phyloP scores from a whole-genome alignment of 139 green algal genomes.

The Asterochloris sp. region DNA sequence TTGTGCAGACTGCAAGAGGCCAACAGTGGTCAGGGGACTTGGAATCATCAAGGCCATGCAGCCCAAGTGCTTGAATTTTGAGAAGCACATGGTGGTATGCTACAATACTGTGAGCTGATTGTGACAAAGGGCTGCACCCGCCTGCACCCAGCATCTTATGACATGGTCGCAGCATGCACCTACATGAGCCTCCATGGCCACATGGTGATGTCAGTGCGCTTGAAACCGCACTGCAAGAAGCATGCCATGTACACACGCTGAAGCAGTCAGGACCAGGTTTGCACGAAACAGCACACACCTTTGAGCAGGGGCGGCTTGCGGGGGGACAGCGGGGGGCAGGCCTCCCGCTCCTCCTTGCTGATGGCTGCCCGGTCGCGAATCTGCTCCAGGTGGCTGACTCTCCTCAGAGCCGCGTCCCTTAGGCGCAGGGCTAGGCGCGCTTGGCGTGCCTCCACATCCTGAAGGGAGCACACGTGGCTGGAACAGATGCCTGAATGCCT shows the following conservation, averaged over 20 bases:
- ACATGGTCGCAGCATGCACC: too few relatives aligned
- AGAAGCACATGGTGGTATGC: too few relatives aligned
- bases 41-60: too few relatives aligned
- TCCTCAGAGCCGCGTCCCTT: slow-evolving; percentile 37
- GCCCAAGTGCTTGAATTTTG: too few relatives aligned
- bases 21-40: too few relatives aligned
- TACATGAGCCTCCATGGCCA: too few relatives aligned
- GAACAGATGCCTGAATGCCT: neutral
- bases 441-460: slow-evolving; percentile 17
- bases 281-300: neutral
- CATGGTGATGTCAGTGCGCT: too few relatives aligned
- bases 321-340: slow-evolving; percentile 15
- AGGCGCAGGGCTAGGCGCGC: slow-evolving; percentile 43
- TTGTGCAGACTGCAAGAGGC: too few relatives aligned
- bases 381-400: slow-evolving; percentile 48
- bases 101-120: too few relatives aligned
- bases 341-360: slow-evolving; percentile 36
- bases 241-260: neutral
- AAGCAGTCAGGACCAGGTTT: neutral
- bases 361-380: slow-evolving; percentile 55
- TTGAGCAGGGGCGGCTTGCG: neutral
- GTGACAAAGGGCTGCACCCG: too few relatives aligned
- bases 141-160: too few relatives aligned
- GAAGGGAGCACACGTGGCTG: neutral
- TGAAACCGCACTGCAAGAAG: neutral